A percentile compares a stretch with the other conserved stretches of the same genome.
These are phyloP conservation scores for Mycena haematopus DNA, from an alignment of 768 basidiomycete genomes.

Conservation along the genomic window DNA sequence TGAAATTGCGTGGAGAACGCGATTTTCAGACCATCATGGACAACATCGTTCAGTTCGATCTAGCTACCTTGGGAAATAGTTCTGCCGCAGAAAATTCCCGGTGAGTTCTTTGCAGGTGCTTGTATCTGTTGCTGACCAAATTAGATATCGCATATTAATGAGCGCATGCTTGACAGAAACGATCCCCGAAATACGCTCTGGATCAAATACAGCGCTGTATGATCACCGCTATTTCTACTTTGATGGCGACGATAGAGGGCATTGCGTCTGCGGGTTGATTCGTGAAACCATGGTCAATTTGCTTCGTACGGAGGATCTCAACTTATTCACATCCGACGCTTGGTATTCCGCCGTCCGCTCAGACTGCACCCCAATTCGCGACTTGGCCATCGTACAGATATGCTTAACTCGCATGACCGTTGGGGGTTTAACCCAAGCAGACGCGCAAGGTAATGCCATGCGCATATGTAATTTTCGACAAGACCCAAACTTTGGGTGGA, in stretches of 20 bases:
- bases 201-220: conserved; percentile 13
- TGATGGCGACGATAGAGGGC: conserved; percentile 16
- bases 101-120: background rate
- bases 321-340: conserved; percentile 23
- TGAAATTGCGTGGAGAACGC: background rate
- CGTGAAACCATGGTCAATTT: conserved; percentile 20
- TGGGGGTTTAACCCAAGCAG: conserved; percentile 24
- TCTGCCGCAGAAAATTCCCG: background rate
- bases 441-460: conserved; percentile 24
- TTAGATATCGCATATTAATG: conserved; percentile 17
- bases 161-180: conserved; percentile 29
- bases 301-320: conserved; percentile 14
- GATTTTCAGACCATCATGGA: conserved; percentile 5
- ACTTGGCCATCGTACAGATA: conserved; percentile 24
- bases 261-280: conserved; percentile 13
- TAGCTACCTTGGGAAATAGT: background rate
- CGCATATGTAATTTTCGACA: conserved; percentile 27
- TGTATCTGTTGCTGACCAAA: background rate
- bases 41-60: conserved; percentile 10
- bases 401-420: conserved; percentile 22
- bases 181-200: conserved; percentile 24
- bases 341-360: conserved; percentile 27
- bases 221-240: conserved; percentile 30
- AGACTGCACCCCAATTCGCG: background rate
- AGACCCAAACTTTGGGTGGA: conserved; percentile 21